Evolutionary conservation across 441 rosid genomes (phyloP), one percentile per base, ranked within the genome.

Genomic region (Eruca vesicaria): DNA sequence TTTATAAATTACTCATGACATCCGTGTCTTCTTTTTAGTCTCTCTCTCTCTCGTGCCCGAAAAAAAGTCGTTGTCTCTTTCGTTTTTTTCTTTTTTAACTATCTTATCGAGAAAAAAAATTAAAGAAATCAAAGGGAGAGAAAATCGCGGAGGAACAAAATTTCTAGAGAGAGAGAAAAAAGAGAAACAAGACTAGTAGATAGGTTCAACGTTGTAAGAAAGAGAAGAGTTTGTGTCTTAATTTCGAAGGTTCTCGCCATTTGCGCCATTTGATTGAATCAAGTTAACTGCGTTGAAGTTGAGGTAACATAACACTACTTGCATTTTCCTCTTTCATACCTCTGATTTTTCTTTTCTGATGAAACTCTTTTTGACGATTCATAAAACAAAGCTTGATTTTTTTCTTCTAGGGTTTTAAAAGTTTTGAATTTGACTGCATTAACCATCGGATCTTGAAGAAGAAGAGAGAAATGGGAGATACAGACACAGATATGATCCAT

Each of bases 401-500:
- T 23, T 23, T 23, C n/a, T n/a, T n/a, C n/a, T 23, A 23, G 26
- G 26, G 26, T 23, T 23, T 3, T 23, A 1, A 3, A 3, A 23
- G 26, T 23, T 1, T 23, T 23, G 26, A 23, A 23, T 23, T 23
- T 23, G n/a, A n/a, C n/a, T n/a, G 26, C 26, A 23, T 23, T 23
- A 23, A 23, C 26, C 26, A 3, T 43, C 50, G 5, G 50, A 5
- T 14, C 5, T 35, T 16, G 0, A 36, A 3, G 11, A 38, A n/a
- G 3, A 5, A 43, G 76, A 71, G n/a, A 45, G 63, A 50, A 72
- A 95, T 90, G 97, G 95, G 91, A 72, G 98, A 91, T 58, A 82
- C 86, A 60, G 92, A 86, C 55, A 80, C 79, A 67, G 94, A 91
- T 36, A 80, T 89, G 90, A 89, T 91, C 81, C 93, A 81, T 23